Evolutionary conservation across 1,284 basidiomycete species (phyloP), one percentile per base, ranked within the genome.

Genomic region (Cutaneotrichosporon sp.): DNA sequence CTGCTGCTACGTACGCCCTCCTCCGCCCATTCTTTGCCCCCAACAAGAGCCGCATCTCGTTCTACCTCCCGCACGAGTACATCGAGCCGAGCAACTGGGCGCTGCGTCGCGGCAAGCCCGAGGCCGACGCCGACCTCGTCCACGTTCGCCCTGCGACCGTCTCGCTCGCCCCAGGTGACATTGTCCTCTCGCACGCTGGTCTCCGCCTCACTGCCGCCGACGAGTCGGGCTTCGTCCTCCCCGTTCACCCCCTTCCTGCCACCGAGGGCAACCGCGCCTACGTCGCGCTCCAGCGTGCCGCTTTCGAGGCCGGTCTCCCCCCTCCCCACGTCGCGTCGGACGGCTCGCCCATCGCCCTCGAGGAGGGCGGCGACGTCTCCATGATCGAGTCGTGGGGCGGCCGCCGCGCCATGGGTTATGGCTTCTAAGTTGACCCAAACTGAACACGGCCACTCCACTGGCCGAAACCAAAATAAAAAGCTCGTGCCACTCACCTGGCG

Each of bases 21-120:
- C 65, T 73, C 34, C 63, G 69, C 51, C 70, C 71, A 2, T 59
- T 69, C 37, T 73, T 72, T 60, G 37, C 49, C 33, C 56, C 68
- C 3, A 35, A 54, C 46, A 60, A 58, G 33, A 63, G 59, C 33
- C 58, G 61, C 42, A 68, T 73, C 49, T 68, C 67, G 23, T 70
- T 73, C 61, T 70, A 70, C 59, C 37, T 62, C 37, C 38, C 55
- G 12, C 41, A 54, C 20, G 59, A 55, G 17, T 73, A 73, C 54
- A 66, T 70, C 42, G 53, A 59, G 18, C 42, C 62, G 1, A 43
- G 53, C 38, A 73, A 73, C 58, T 73, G 71, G 71, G 21, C 36
- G 1, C 45, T 67, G 14, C 47, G 47, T 44, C 37, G 39, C 20
- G 33, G 20, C 26, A 33, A 44, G 14, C 36, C 46, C 34, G 35